Base-by-base conservation (phyloP, 306 rosid species). In the Cyclanthera cordifolia region DNA sequence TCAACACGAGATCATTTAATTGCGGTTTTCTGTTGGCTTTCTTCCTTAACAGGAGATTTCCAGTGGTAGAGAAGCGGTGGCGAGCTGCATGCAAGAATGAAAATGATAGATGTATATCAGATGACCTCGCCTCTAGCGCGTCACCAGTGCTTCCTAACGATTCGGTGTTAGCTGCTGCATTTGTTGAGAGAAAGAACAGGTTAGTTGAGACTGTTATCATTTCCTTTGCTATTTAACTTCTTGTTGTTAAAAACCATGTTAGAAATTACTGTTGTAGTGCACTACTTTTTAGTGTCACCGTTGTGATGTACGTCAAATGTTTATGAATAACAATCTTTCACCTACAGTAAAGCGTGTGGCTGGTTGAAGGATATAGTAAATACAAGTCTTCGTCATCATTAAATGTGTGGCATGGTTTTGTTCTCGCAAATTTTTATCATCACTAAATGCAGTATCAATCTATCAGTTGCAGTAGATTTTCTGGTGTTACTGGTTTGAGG, bases 51-150 rank as follows among this genome's bases (percentile, higher is more conserved):
- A 92, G 98, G 96, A 82, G 83, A 79, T 93, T 93, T 67, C 95
- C 96, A 53, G 94, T 90, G 46, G 98, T 89, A 13, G 98, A 87
- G 82, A 89, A 83, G 79, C 89, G 91, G 74, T 93, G 99, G 99
- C 85, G 85, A 74, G 76, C 74, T 61, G 78, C 85, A 74, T 90
- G 84, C 77, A 78, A 72, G 75, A 24, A 53, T 49, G 78, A 75
- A 68, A 69, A 75, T 34, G 82, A 75, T 8, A 25, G n/a, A 21
- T 53, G 71, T 11, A 24, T 3, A 1, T 77, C 70, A 60, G 82
- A 61, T 39, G 73, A 73, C 15, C 13, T 81, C 4, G 32, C 3
- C 37, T 32, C 37, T 32, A 32, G 5, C 6, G 37, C 4, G 5
- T 32, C 37, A 2, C 37, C 4, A 32, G 5, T 32, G 37, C 37